A percentile compares a stretch with the other conserved stretches of the same genome.
Evolutionary conservation across 2,329 filamentous ascomycete genomes (phyloP).

Genomic region (Sphaerulina musiva): DNA sequence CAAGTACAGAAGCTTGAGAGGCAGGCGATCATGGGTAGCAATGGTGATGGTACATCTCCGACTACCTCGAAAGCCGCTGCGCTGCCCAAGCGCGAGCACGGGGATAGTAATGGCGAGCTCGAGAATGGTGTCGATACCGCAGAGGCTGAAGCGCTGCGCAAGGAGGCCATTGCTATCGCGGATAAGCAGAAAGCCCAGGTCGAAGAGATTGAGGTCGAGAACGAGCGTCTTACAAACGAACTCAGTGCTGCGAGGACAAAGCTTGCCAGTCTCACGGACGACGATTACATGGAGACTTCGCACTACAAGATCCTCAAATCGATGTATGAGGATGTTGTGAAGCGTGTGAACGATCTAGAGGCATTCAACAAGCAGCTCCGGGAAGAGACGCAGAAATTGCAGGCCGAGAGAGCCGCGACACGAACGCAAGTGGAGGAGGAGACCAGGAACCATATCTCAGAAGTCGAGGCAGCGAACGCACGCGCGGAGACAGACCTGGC

Average conservation of each 20-base stretch:
- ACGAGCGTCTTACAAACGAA: constrained; percentile 68
- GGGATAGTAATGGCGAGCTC: constrained; percentile 46
- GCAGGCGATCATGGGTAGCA: constrained; percentile 68
- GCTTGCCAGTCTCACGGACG: constrained; percentile 71
- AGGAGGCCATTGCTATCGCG: constrained; percentile 68
- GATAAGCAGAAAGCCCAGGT: constrained; percentile 85
- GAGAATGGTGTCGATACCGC: constrained; percentile 53
- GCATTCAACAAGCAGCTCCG: constrained; percentile 77
- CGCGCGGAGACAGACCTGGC: constrained; percentile 77
- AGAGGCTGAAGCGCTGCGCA: constrained; percentile 67
- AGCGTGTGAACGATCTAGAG: constrained; percentile 84
- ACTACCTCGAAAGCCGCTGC: constrained; percentile 36
- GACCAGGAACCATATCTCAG: constrained; percentile 61
- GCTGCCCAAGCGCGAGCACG: constrained; percentile 46
- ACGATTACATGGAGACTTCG: constrained; percentile 88
- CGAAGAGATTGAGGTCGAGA: constrained; percentile 69
- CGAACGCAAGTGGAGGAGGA: constrained; percentile 77
- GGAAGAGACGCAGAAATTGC: constrained; percentile 77
- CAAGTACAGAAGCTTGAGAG: constrained; percentile 90
- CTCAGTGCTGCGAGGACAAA: constrained; percentile 65
- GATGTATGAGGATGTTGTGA: constrained; percentile 88
- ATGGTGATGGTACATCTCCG: constrained; percentile 37
- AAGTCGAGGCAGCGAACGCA: constrained; percentile 75
- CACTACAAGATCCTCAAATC: constrained; percentile 86
- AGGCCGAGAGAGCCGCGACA: constrained; percentile 77